Conservation (phyloP, 352 stramenopile species). For the Globisporangium orthogonon region DNA sequence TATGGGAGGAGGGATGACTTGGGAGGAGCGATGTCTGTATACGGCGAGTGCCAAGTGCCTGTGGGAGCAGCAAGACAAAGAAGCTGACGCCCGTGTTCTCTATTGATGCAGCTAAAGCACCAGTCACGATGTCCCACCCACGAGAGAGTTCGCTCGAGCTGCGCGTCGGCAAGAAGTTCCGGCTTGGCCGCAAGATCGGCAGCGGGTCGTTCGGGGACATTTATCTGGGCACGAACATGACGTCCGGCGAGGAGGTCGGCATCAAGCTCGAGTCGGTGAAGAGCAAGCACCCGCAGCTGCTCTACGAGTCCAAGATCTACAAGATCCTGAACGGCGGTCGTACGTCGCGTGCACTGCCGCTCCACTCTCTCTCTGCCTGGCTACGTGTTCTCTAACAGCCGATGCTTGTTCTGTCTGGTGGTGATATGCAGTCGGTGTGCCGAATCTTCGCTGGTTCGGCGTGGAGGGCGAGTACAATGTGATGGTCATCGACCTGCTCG, state of each 20-base stretch:
- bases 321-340: constrained; percentile 97
- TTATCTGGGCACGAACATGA: constrained; percentile 99
- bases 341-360: constrained; percentile 47
- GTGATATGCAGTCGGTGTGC: constrained; percentile 90
- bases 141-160: constrained; percentile 91
- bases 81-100: not conserved
- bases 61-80: too few relatives aligned
- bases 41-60: too few relatives aligned
- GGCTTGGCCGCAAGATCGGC: constrained; percentile 98
- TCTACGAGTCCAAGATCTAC: constrained; percentile 99
- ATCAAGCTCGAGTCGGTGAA: constrained; percentile 99
- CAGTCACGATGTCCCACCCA: constrained; percentile 40
- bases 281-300: constrained; percentile 96
- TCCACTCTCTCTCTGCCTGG: too few relatives aligned
- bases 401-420: constrained; percentile 14
- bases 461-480: constrained; percentile 99
- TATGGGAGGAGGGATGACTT: not conserved
- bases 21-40: too few relatives aligned
- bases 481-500: constrained; percentile 99
- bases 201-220: constrained; percentile 99
- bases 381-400: too few relatives aligned
- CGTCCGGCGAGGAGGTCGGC: constrained; percentile 96
- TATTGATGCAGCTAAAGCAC: not conserved
- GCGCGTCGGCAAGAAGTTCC: constrained; percentile 99
- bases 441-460: constrained; percentile 98